A percentile compares a stretch with the other conserved stretches of the same genome.
phyloP scores from a whole-genome alignment of 345 rosid genomes.

The Ceriops zippeliana region DNA sequence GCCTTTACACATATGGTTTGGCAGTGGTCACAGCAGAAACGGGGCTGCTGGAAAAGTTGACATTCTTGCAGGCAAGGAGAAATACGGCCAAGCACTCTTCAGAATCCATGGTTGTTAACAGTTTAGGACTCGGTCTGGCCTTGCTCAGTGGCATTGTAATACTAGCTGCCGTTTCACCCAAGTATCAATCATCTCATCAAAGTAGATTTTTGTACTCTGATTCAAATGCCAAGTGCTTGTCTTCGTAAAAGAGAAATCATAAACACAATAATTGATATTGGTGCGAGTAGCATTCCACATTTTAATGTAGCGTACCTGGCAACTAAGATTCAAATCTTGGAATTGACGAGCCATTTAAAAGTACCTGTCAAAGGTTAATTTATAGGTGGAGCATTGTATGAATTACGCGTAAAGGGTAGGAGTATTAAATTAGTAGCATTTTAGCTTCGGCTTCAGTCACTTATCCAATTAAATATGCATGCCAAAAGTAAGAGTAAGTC shows the following conservation, averaged over 20 bases:
- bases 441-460: too few species aligned
- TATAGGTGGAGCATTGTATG: too few species aligned
- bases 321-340: too few species aligned
- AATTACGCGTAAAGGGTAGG: too few species aligned
- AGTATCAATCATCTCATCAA: constrained; percentile 27
- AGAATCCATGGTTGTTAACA: constrained; percentile 68
- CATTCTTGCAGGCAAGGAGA: constrained; percentile 57
- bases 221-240: constrained; percentile 43
- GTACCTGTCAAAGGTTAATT: too few species aligned
- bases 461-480: too few species aligned
- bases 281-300: too few species aligned
- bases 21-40: constrained; percentile 91
- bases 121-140: constrained; percentile 66
- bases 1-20: constrained; percentile 77
- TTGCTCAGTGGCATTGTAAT: constrained; percentile 65
- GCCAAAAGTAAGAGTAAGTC: neutral
- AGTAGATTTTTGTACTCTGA: constrained; percentile 40
- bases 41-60: constrained; percentile 71
- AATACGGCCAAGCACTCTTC: constrained; percentile 39
- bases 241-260: constrained; percentile 21
- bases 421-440: too few species aligned
- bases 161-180: constrained; percentile 63
- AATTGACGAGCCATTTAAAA: too few species aligned
- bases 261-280: too few species aligned
- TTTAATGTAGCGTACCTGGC: too few species aligned